Base-by-base conservation (phyloP, 768 basidiomycete species). In the Mycena galericulata region DNA sequence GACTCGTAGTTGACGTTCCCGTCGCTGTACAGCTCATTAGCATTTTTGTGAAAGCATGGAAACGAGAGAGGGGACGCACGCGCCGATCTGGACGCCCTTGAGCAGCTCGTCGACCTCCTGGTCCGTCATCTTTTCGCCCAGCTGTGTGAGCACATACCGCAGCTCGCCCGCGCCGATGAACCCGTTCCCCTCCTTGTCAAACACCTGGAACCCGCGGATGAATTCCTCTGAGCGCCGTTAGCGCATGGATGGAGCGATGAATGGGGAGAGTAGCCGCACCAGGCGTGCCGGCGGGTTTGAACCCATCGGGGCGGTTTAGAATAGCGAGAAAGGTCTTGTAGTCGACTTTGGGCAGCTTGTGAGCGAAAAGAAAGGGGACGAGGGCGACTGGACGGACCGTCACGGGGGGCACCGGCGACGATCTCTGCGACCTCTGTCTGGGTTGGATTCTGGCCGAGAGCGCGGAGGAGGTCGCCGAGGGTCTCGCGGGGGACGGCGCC, bases 161-260 rank as follows among this genome's bases (percentile, higher is more conserved):
- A 97, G 85, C 80, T 98, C 95, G 53, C 95, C 95, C 20, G 92
- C 94, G 53, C 95, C 95, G 72, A 95, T 95, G 82, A 90, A 93
- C 1, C 95, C 95, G 74, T 95, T 95, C 32, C 94, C 94, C 73
- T 95, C 94, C 82, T 96, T 97, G 82, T 99, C 97, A 73, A 99
- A 99, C 14, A 99, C 97, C 75, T 98, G 97, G 88, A 99, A 99
- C 11, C 97, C 98, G 54, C 98, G 95, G 75, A 98, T 95, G 83
- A 99, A 99, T 77, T 99, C 98, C 86, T 98, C 97, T 97, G 77
- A 22, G 17, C 46, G 29, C 18, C 24, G 62, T 57, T 38, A 41
- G 49, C 56, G 14, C 11, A 27, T 12, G 27, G 49, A 18, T 7
- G 6, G 9, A 17, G 14, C 17, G 17, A 43, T 8, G 53, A 62